These are phyloP conservation scores for Pichia deserticola DNA, from an alignment of 805 yeast genomes.

Conservation along the genomic window DNA sequence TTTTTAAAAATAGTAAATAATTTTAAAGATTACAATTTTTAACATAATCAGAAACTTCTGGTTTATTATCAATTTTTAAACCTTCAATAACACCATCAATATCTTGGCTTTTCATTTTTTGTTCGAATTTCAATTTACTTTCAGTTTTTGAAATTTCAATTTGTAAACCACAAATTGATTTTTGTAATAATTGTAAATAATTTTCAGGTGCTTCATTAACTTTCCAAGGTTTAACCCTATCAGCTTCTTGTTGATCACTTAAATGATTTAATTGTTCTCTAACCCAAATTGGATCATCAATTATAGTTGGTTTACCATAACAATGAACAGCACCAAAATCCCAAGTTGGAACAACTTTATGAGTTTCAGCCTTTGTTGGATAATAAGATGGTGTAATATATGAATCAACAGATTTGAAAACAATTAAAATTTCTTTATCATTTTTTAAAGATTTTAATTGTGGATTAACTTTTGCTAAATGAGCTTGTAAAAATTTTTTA, in stretches of 20 bases:
- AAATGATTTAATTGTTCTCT: constrained; percentile 36
- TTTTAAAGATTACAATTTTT: not conserved
- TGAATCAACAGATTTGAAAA: constrained; percentile 44
- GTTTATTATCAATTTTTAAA: constrained; percentile 24
- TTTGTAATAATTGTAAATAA: constrained; percentile 36
- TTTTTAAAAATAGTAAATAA: too few species aligned
- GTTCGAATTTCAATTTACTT: constrained; percentile 55
- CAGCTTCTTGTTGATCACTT: constrained; percentile 40
- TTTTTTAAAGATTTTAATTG: constrained; percentile 37
- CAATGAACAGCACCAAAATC: constrained; percentile 52
- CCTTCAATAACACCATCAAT: constrained; percentile 47
- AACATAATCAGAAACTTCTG: constrained; percentile 8
- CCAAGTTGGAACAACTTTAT: constrained; percentile 67
- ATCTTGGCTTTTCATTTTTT: constrained; percentile 37
- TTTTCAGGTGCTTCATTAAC: constrained; percentile 50
- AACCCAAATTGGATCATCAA: constrained; percentile 42
- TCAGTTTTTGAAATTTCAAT: constrained; percentile 40
- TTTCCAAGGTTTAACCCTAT: constrained; percentile 37
- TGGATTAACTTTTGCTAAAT: constrained; percentile 45
- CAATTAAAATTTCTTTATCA: constrained; percentile 37
- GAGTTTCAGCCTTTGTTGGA: constrained; percentile 46
- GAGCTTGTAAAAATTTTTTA: constrained; percentile 37
- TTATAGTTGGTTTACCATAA: constrained; percentile 40
- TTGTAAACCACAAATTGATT: constrained; percentile 49
- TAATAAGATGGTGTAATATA: constrained; percentile 58